Conservation (phyloP, 1,284 basidiomycete species). For the Cerioporus squamosus region DNA sequence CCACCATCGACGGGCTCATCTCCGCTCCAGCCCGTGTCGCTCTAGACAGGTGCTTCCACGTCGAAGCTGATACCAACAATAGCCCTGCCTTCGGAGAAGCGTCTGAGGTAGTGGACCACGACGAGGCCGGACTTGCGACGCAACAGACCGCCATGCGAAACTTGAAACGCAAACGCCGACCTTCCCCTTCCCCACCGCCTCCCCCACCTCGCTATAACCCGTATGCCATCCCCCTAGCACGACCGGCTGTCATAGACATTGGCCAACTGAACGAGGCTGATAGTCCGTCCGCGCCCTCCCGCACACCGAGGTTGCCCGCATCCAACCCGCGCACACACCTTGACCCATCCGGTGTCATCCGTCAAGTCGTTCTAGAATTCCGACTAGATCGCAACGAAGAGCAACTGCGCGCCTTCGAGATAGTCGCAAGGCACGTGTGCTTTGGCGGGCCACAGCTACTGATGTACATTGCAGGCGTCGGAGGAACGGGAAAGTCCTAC, state of each 20-base stretch:
- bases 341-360: neutral
- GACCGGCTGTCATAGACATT: no score
- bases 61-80: no score
- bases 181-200: neutral
- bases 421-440: slow-evolving; percentile 1
- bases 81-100: no score
- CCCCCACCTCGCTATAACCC: no score
- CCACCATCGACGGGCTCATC: no score
- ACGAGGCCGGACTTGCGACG: neutral
- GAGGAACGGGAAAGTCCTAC: slow-evolving; percentile 24
- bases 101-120: no score
- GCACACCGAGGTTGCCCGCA: neutral
- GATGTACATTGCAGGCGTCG: slow-evolving; percentile 18
- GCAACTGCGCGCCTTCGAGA: slow-evolving; percentile 1
- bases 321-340: no score
- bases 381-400: neutral
- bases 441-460: slow-evolving; percentile 8
- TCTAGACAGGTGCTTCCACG: no score
- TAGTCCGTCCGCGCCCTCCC: no score
- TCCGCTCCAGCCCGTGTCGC: no score
- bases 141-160: neutral
- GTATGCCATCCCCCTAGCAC: no score
- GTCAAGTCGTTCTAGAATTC: neutral
- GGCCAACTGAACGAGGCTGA: no score
- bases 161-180: neutral